Conservation (phyloP, 306 rosid genomes). For the Castanopsis chinensis region DNA sequence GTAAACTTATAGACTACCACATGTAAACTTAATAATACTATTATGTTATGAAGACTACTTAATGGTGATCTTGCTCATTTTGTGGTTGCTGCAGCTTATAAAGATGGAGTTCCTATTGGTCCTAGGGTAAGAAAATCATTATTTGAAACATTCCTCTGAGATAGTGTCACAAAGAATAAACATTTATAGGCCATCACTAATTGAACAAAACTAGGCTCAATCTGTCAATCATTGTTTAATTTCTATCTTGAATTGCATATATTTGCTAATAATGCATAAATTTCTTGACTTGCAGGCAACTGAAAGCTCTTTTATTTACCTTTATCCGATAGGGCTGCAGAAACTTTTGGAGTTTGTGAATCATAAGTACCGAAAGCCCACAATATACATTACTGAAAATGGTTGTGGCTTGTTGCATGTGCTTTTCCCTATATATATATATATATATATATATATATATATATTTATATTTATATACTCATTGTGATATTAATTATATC, state of each 20-base stretch:
- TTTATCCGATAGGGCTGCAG: slow-evolving; percentile 32
- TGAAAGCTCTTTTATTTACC: not conserved
- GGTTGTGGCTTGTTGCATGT: slow-evolving; percentile 15
- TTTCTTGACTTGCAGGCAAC: not conserved
- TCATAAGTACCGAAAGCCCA: slow-evolving; percentile 15
- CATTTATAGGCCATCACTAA: not conserved
- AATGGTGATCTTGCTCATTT: not conserved
- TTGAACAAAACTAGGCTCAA: not conserved
- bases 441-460: not conserved
- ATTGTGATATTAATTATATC: not conserved
- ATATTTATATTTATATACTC: not conserved
- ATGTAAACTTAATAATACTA: no score
- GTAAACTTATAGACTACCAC: not conserved
- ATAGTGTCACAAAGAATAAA: not conserved
- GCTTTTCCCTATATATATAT: not conserved
- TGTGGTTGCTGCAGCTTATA: slow-evolving; percentile 11
- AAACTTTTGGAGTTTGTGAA: slow-evolving; percentile 10
- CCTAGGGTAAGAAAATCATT: slow-evolving; percentile 19
- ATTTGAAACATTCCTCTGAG: not conserved
- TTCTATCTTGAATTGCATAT: no score
- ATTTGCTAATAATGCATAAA: not conserved
- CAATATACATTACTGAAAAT: slow-evolving; percentile 38
- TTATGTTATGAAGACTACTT: no score
- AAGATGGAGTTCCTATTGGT: slow-evolving; percentile 16
- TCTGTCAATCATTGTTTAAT: no score